A percentile compares a stretch with the other conserved stretches of the same genome.
Evolutionary conservation across 129 eudicot genomes (phyloP).

Genomic region (Pseudognaphalium luteoalbum): DNA sequence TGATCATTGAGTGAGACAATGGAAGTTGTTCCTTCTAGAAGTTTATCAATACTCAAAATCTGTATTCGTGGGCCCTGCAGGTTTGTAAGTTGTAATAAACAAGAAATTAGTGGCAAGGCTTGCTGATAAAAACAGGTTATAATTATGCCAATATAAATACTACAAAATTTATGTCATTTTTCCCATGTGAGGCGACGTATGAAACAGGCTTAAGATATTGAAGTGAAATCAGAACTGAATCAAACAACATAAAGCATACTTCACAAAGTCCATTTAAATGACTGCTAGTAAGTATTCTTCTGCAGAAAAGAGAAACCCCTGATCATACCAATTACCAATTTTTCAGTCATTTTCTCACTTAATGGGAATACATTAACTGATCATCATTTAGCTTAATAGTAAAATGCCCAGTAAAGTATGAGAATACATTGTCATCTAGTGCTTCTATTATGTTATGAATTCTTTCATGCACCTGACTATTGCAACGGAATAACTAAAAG

Average conservation of each 20-base stretch:
- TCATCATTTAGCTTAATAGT: constrained; percentile 1
- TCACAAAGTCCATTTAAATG: background rate
- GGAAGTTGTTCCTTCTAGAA: constrained; percentile 30
- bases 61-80: constrained; percentile 61
- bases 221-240: background rate
- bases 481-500: background rate
- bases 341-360: background rate
- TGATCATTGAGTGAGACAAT: constrained; percentile 49
- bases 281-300: constrained; percentile 2
- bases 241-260: constrained; percentile 7
- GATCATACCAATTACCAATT: background rate
- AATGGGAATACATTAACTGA: background rate
- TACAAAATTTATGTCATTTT: background rate
- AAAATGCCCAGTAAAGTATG: background rate
- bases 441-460: background rate
- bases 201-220: background rate
- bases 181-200: constrained; percentile 4
- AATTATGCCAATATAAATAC: constrained; percentile 10
- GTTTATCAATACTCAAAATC: constrained; percentile 38
- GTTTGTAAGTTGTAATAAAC: background rate
- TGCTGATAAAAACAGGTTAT: background rate
- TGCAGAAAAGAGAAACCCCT: background rate
- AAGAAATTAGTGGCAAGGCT: constrained; percentile 9
- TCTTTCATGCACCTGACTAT: background rate
- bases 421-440: constrained; percentile 1